A percentile compares a stretch with the other conserved stretches of the same genome.
Evolutionary conservation across 768 basidiomycete species (phyloP).

Genomic region (Lanmaoa pseudosensibilis): DNA sequence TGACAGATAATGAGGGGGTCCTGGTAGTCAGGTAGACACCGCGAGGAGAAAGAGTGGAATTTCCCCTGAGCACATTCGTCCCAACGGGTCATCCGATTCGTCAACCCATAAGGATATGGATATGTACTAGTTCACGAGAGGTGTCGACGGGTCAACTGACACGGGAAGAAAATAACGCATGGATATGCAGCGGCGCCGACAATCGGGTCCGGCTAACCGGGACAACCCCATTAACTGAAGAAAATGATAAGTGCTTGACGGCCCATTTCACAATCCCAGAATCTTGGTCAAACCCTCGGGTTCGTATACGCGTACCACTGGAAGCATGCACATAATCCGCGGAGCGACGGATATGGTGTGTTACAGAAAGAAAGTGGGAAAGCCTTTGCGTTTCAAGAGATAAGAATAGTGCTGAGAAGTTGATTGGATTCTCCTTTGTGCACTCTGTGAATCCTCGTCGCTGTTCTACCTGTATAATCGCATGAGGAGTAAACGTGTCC

Average conservation of each 20-base stretch:
- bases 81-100: constrained; percentile 11
- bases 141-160: constrained; percentile 2
- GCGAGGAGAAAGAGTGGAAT: constrained; percentile 21
- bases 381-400: constrained; percentile 2
- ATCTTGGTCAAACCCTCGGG: not conserved
- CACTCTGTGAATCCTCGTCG: not conserved
- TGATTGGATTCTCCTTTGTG: not conserved
- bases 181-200: constrained; percentile 6
- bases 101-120: not conserved
- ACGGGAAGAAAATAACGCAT: constrained; percentile 1
- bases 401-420: constrained; percentile 7
- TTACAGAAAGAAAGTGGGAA: constrained; percentile 1
- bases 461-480: not conserved
- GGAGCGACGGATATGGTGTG: not conserved
- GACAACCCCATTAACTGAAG: not conserved
- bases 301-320: not conserved
- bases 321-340: not conserved
- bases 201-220: constrained; percentile 6
- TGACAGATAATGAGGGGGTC: constrained; percentile 8
- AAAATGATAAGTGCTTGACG: not conserved
- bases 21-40: constrained; percentile 16
- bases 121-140: not conserved
- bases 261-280: not conserved
- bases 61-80: constrained; percentile 7
- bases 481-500: not conserved